Conservation (phyloP, 164 flowering plant species). For the Dillenia suffruticosa region DNA sequence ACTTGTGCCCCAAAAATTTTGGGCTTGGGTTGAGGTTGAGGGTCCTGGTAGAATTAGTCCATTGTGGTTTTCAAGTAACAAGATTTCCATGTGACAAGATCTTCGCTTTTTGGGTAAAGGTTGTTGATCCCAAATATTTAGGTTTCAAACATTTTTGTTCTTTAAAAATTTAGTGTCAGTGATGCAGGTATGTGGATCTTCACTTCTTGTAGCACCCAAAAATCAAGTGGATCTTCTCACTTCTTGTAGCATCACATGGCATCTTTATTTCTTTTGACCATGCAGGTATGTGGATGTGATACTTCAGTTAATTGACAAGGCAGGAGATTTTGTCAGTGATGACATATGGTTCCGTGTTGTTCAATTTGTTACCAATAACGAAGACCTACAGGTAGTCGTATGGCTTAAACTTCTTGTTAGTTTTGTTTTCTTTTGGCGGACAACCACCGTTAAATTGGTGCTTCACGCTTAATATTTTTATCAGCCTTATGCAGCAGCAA, state of each 20-base stretch:
- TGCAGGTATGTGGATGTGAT: constrained; percentile 98
- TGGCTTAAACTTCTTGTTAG: constrained; percentile 1
- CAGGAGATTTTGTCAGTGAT: constrained; percentile 99
- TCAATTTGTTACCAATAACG: constrained; percentile 97
- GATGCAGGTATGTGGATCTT: too few relatives aligned
- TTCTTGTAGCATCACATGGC: not conserved
- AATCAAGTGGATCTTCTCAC: too few relatives aligned
- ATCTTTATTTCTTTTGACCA: constrained; percentile 6
- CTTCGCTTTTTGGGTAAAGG: too few relatives aligned
- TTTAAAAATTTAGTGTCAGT: too few relatives aligned
- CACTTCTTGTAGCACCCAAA: too few relatives aligned
- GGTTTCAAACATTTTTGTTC: too few relatives aligned
- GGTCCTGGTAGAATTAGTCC: too few relatives aligned
- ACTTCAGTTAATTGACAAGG: constrained; percentile 98
- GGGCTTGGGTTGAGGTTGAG: too few relatives aligned
- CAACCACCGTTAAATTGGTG: not conserved
- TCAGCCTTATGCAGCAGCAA: constrained; percentile 97
- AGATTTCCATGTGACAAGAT: too few relatives aligned
- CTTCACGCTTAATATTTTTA: constrained; percentile 12
- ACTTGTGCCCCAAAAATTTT: too few relatives aligned
- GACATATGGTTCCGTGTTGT: constrained; percentile 99
- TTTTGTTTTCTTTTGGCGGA: not conserved
- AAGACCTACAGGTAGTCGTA: constrained; percentile 82
- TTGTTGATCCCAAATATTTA: too few relatives aligned
- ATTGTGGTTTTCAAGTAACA: too few relatives aligned